These are phyloP conservation scores for Sanguinoderma infundibulare DNA, from an alignment of 1,284 basidiomycete genomes.

Conservation along the genomic window DNA sequence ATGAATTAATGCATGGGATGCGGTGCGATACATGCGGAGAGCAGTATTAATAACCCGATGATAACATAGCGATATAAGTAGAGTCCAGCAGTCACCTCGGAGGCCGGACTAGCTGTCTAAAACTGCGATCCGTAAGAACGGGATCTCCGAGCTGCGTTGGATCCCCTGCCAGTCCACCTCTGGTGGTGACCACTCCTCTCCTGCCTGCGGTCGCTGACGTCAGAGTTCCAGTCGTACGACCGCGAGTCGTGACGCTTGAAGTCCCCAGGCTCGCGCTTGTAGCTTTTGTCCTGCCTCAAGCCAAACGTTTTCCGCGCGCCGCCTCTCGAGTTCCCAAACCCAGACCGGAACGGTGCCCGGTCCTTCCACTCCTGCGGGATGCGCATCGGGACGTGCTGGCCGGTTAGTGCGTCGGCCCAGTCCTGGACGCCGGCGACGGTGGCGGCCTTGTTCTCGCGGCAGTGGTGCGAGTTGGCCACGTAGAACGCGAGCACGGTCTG, in stretches of 20 bases:
- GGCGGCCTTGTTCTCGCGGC: slow-evolving; percentile 52
- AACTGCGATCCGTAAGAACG: not conserved
- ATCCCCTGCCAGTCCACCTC: not conserved
- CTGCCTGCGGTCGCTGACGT: not conserved
- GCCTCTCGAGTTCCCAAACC: not conserved
- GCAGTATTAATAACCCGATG: slow-evolving; percentile 22
- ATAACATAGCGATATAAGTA: slow-evolving; percentile 21
- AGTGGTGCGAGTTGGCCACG: slow-evolving; percentile 51
- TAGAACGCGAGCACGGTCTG: slow-evolving; percentile 83
- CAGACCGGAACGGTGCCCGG: not conserved
- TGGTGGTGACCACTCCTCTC: not conserved
- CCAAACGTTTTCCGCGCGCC: not conserved
- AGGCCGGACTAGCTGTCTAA: not conserved
- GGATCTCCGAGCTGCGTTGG: not conserved
- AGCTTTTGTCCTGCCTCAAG: not conserved
- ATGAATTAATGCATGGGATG: slow-evolving; percentile 13
- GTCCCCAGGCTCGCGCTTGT: not conserved
- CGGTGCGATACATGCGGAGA: slow-evolving; percentile 21
- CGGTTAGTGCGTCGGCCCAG: slow-evolving; percentile 58
- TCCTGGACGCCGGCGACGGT: slow-evolving; percentile 66
- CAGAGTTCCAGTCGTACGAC: not conserved
- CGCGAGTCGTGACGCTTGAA: slow-evolving; percentile 1
- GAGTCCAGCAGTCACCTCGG: slow-evolving; percentile 10
- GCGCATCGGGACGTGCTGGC: slow-evolving; percentile 10
- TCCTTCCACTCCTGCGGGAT: slow-evolving; percentile 9